These are phyloP conservation scores for Cetraspora pellucida DNA, from an alignment of 192 early-diverging fungal species.

Conservation along the genomic window DNA sequence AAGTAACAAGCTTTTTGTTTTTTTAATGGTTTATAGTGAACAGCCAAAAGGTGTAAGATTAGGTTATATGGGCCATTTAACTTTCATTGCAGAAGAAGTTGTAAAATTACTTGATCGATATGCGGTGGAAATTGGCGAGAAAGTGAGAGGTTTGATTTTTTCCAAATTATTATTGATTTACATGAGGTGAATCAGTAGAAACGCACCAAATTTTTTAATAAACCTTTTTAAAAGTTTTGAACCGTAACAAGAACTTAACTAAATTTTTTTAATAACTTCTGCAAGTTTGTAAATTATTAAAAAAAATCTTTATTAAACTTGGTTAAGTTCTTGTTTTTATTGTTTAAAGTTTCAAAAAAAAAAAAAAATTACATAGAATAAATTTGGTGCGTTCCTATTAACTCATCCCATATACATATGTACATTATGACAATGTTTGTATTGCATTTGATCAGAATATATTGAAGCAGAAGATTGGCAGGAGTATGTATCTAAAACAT, in stretches of 20 bases:
- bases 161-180: neutral
- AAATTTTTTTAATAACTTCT: too few species aligned
- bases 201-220: too few species aligned
- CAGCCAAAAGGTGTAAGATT: slow-evolving; percentile 88
- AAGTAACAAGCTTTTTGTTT: neutral
- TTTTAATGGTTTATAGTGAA: slow-evolving; percentile 45
- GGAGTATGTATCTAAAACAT: slow-evolving; percentile 53
- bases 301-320: too few species aligned
- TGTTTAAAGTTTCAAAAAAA: too few species aligned
- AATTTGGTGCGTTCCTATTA: too few species aligned
- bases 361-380: too few species aligned
- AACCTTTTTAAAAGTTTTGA: too few species aligned
- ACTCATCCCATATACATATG: too few species aligned
- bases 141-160: slow-evolving; percentile 30
- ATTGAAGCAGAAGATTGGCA: slow-evolving; percentile 58
- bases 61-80: slow-evolving; percentile 99
- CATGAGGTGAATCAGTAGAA: too few species aligned
- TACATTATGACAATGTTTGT: neutral
- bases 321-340: too few species aligned
- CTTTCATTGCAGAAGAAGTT: slow-evolving; percentile 95
- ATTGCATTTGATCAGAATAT: slow-evolving; percentile 36
- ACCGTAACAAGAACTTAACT: too few species aligned
- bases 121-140: slow-evolving; percentile 28
- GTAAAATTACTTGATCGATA: slow-evolving; percentile 82
- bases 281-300: too few species aligned